Evolutionary conservation across 345 rosid species (phyloP).

Genomic region (Xanthoceras sorbifolium): DNA sequence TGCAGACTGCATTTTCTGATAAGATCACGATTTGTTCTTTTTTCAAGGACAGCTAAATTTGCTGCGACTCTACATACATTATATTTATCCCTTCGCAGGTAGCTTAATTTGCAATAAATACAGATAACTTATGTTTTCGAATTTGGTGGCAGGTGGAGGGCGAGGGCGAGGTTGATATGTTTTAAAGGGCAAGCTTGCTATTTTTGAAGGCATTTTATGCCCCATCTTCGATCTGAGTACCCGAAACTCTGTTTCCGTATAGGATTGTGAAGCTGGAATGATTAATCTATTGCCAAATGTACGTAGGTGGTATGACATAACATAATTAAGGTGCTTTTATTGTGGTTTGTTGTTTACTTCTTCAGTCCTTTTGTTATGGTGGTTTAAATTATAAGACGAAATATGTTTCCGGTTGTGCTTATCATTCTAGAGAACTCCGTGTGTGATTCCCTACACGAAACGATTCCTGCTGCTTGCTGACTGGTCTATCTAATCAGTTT

Average conservation of each 20-base stretch:
- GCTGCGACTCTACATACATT: background rate
- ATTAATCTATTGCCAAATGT: slow-evolving; percentile 2
- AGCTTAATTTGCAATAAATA: background rate
- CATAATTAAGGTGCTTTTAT: background rate
- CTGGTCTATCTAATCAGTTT: background rate
- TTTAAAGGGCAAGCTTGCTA: slow-evolving; percentile 26
- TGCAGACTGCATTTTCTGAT: background rate
- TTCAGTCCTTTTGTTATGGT: background rate
- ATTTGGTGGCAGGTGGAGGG: slow-evolving; percentile 49
- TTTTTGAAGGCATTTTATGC: slow-evolving; percentile 42
- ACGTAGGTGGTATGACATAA: slow-evolving; percentile 8
- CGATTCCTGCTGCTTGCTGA: background rate
- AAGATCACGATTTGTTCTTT: background rate
- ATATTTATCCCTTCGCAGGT: background rate
- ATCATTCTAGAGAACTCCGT: background rate
- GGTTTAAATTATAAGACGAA: background rate
- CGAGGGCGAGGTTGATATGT: slow-evolving; percentile 57
- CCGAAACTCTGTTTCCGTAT: background rate
- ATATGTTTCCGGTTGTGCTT: background rate
- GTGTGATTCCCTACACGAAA: background rate
- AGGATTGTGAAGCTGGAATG: background rate
- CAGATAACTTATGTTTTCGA: background rate
- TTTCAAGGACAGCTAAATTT: background rate
- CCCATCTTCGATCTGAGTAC: slow-evolving; percentile 22
- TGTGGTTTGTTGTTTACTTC: background rate